Evolutionary conservation across 2,329 filamentous ascomycete species (phyloP), one percentile per base, ranked within the genome.

Genomic region (Microdochium bolleyi): DNA sequence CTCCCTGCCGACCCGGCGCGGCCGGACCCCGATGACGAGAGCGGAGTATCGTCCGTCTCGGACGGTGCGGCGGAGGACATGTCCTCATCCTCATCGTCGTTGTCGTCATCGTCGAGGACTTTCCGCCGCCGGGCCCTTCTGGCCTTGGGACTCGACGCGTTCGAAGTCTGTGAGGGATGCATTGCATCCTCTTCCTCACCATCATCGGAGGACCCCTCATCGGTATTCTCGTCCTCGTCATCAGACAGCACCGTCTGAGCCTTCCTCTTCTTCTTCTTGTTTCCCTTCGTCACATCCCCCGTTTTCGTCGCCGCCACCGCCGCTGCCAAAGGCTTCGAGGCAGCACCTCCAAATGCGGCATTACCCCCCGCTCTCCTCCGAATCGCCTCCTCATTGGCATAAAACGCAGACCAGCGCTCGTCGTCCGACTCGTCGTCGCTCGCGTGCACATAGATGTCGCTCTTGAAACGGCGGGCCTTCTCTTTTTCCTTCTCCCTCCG

Each of bases 341-440:
- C 51, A 55, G 55, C 58, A 50, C 60, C 52, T 1, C 67, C 71
- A 1, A n/a, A n/a, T n/a, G 67, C 27, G 27, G 27, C 27, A 30
- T 30, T 69, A 14, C 66, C 65, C 51, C 69, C 71, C 21, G 74
- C 71, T 49, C 78, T 78, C 57, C 82, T 76, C 49, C 88, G 76
- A 55, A 86, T 75, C 16, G 67, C 69, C 66, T 85, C 83, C 69
- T 96, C 92, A 16, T 81, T 77, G 2, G 79, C 83, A 68, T 92
- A 96, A 70, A 96, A 96, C 21, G 80, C 83, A 22, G 60, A 57
- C 63, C 63, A 66, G 66, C 74, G 68, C 49, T 91, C 89, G 32
- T 80, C 83, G 62, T 96, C 90, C n/a, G 80, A 85, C 60, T 96
- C 91, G 51, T 97, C 94, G 64, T 97, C 94, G 59, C 87, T 90